phyloP scores from a whole-genome alignment of 495 filamentous ascomycete species.

The Tuber brumale region DNA sequence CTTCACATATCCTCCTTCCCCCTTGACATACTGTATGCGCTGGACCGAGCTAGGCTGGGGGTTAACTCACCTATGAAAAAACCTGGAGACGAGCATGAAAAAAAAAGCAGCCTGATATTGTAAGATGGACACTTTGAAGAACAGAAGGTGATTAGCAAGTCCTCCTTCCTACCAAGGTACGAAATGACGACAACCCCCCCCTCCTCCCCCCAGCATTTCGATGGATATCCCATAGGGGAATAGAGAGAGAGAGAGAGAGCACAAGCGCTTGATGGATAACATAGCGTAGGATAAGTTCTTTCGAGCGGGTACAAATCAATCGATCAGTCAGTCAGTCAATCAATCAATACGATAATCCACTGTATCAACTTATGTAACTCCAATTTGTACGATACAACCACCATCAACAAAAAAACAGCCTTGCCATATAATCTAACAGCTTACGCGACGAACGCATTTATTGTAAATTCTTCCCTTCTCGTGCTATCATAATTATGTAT shows the following conservation, averaged over 20 bases:
- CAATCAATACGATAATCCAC: neutral
- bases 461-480: neutral
- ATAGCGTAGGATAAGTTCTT: neutral
- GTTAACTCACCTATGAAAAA: neutral
- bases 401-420: neutral
- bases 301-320: conserved; percentile 1
- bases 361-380: neutral
- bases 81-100: neutral
- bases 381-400: neutral
- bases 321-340: neutral
- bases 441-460: neutral
- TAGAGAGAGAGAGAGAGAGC: neutral
- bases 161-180: neutral
- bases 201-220: no score
- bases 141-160: neutral
- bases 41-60: neutral
- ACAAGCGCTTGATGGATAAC: neutral
- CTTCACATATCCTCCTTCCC: neutral
- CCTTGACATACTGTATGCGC: neutral
- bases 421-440: neutral
- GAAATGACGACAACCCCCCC: neutral
- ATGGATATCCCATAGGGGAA: no score
- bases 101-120: neutral
- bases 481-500: neutral
- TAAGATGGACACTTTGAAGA: neutral